Base-by-base conservation (phyloP, 2,329 filamentous ascomycete genomes). In the Penicillium sp. region DNA sequence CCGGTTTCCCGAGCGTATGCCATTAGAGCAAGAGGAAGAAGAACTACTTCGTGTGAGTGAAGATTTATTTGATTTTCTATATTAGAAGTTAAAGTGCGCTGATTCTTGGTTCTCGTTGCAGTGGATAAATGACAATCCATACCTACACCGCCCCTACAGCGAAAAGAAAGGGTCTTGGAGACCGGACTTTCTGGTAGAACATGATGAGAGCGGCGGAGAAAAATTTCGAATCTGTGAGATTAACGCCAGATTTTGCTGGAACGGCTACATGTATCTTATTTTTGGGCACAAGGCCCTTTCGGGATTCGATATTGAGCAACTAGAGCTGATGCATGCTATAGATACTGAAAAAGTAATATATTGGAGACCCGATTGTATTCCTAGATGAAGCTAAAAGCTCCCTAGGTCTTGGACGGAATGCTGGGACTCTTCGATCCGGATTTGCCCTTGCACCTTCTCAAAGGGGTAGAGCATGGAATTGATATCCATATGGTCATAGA, bases 151-250 rank as follows among this genome's bases (percentile, higher is more conserved):
- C 24, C 48, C 52, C 14, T 60, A 23, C 19, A 29, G 37, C 5
- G 44, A 51, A 1, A 26, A 49, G 3, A 48, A 55, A 10, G 66
- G 66, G 10, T 65, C 63, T 5, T 69, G 65, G 67, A 59, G 67
- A 54, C 67, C 67, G 2, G 67, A 69, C 37, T 65, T 68, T 18
- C 33, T 69, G 10, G 14, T 69, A 0, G 56, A 66, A 10, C 16
- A 24, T 7, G 34, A 53, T 1, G 46, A 51, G 9, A 11, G 18
- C 6, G 37, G 19, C 0, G 7, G 28, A 2, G 56, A 62, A 8
- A 46, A 21, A 4, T 63, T 59, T 23, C 53, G 55, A 1, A 56
- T 69, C 14, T 65, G 56, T 16, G 66, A 69, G 34, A 69, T 69
- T 11, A 67, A 68, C 16, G 61, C 62, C 1, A 61, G 67, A 1